A percentile compares a stretch with the other conserved stretches of the same genome.
phyloP scores from a whole-genome alignment of 176 grass and related monocot species.

The Bothriochloa decipiens region DNA sequence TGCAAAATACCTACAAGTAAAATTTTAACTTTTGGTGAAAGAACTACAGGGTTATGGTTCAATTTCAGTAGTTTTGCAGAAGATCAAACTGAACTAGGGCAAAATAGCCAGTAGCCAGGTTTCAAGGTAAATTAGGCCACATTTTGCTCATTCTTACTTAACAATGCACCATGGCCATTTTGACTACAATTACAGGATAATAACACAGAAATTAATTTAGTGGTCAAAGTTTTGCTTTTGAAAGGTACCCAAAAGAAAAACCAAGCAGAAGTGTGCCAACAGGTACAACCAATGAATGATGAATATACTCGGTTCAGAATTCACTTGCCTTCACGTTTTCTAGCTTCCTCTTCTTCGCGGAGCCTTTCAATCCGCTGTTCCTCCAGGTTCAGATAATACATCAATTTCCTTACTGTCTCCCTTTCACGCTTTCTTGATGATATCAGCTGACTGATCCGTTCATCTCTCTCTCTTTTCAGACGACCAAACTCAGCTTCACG shows the following conservation, averaged over 20 bases:
- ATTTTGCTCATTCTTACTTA: neutral
- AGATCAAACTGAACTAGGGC: neutral
- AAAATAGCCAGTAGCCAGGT: neutral
- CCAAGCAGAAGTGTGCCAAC: neutral
- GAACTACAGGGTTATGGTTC: neutral
- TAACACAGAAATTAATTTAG: neutral
- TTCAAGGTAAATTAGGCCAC: neutral
- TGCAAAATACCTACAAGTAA: neutral
- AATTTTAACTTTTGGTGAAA: neutral
- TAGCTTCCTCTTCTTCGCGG: constrained; percentile 80
- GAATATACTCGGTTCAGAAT: neutral
- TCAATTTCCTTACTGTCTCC: constrained; percentile 80
- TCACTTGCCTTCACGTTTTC: constrained; percentile 71
- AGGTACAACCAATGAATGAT: neutral
- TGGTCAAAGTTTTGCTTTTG: neutral
- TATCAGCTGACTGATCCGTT: constrained; percentile 66
- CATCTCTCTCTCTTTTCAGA: constrained; percentile 79
- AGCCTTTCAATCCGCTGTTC: constrained; percentile 61
- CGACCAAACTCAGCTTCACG: constrained; percentile 69
- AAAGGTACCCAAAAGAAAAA: neutral
- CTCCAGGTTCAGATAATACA: constrained; percentile 73
- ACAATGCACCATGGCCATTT: neutral
- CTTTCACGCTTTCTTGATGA: constrained; percentile 74
- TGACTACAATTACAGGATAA: neutral
- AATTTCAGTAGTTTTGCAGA: neutral